Base-by-base conservation (phyloP, 148 eudicot genomes). In the Fagopyrum esculentum region DNA sequence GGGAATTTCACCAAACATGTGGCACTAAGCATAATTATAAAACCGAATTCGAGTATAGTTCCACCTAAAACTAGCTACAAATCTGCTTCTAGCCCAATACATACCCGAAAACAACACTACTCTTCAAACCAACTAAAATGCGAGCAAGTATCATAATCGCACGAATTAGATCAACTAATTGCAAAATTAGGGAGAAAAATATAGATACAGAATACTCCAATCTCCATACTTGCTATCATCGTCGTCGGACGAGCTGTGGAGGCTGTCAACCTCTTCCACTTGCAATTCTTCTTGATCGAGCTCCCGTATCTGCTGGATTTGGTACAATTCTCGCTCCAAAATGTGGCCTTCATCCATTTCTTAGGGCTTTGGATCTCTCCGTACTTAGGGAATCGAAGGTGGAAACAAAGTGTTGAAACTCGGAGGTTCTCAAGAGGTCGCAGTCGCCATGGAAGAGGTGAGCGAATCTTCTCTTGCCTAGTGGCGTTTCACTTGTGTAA, bases 241-340 rank as follows among this genome's bases (percentile, higher is more conserved):
- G 30, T 78, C 90, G 19, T 83, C 92, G 35, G 86, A 83, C 19
- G 86, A 85, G 69, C 79, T 87, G 3, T 85, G 77, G 5, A 77
- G 75, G 60, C 83, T 76, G n/a, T 87, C 96, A 73, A 90, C 97
- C 79, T 94, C 97, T 84, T 94, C 98, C 60, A 94, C 75, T 73
- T 91, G 85, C 83, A 94, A 86, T 75, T 84, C 93, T 78, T 94
- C 98, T 1, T 77, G 73, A 12, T 94, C 98, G 72, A 94, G 93
- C 84, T 89, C 83, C 15, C 88, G 76, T 40, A 89, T 88, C 77
- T 88, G 96, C 82, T 90, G 90, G 73, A 94, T 90, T 82, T 87
- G 96, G 63, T 79, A 74, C 86, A 87, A 82, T 75, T 91, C 98
- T 64, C 89, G 85, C 89, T 86, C 90, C 51, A 82, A 56, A 26